phyloP scores from a whole-genome alignment of 2,329 filamentous ascomycete genomes.

The Fusarium transvaalense region DNA sequence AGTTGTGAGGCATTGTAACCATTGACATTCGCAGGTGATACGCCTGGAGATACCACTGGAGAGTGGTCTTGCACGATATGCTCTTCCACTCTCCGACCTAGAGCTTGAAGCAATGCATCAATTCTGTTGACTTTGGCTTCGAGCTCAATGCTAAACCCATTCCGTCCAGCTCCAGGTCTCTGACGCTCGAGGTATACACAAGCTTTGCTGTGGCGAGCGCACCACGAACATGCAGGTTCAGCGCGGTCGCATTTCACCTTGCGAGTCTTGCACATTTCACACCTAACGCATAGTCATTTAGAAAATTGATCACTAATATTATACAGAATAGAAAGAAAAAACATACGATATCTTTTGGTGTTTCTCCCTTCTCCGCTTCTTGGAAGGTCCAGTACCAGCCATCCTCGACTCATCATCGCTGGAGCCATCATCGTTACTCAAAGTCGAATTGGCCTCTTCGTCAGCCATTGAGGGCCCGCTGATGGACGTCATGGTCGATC shows the following conservation, averaged over 20 bases:
- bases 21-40: slow-evolving; percentile 52
- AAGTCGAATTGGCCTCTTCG: slow-evolving; percentile 53
- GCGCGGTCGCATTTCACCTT: slow-evolving; percentile 65
- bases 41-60: slow-evolving; percentile 15
- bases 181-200: slow-evolving; percentile 79
- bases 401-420: slow-evolving; percentile 53
- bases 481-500: slow-evolving; percentile 44
- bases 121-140: slow-evolving; percentile 68
- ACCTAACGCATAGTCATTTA: slow-evolving; percentile 46
- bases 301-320: background rate
- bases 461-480: slow-evolving; percentile 51
- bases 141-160: slow-evolving; percentile 73
- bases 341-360: slow-evolving; percentile 60
- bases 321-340: slow-evolving; percentile 3
- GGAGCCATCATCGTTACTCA: slow-evolving; percentile 55
- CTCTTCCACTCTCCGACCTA: slow-evolving; percentile 59
- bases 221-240: slow-evolving; percentile 77
- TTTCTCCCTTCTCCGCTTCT: slow-evolving; percentile 57
- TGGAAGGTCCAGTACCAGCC: slow-evolving; percentile 43
- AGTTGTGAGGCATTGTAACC: slow-evolving; percentile 53
- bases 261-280: slow-evolving; percentile 60
- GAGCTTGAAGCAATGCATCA: slow-evolving; percentile 58
- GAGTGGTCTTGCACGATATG: slow-evolving; percentile 55
- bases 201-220: slow-evolving; percentile 72
- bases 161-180: slow-evolving; percentile 73